phyloP scores from a whole-genome alignment of 2,329 filamentous ascomycete genomes.

The Exophiala spinifera region DNA sequence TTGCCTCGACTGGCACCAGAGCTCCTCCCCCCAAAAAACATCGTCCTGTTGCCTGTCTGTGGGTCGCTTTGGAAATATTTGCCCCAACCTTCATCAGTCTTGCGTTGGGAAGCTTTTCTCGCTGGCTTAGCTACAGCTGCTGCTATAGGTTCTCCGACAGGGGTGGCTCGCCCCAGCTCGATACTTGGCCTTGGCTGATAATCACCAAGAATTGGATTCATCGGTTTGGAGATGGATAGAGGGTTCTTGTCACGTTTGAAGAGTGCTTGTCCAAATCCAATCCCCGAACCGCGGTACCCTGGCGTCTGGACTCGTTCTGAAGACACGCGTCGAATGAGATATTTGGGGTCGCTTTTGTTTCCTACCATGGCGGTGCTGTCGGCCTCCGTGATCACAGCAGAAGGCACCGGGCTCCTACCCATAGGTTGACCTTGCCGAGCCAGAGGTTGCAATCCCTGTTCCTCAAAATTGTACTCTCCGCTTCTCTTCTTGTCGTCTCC shows the following conservation, averaged over 20 bases:
- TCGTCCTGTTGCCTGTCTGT: slow-evolving; percentile 21
- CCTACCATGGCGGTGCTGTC: slow-evolving; percentile 38
- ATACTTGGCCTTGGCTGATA: slow-evolving; percentile 25
- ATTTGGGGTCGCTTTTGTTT: slow-evolving; percentile 35
- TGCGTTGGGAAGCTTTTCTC: slow-evolving; percentile 34
- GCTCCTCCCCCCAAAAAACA: slow-evolving; percentile 13
- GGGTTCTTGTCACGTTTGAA: slow-evolving; percentile 25
- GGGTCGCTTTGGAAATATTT: slow-evolving; percentile 46
- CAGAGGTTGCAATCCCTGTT: slow-evolving; percentile 45
- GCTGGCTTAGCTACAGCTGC: slow-evolving; percentile 6
- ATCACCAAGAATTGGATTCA: slow-evolving; percentile 27
- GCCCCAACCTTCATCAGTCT: slow-evolving; percentile 48
- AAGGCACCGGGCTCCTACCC: slow-evolving; percentile 42
- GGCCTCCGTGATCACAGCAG: slow-evolving; percentile 30
- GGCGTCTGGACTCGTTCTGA: slow-evolving; percentile 15
- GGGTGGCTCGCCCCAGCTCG: slow-evolving; percentile 27
- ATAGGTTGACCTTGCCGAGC: slow-evolving; percentile 44
- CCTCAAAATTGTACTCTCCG: slow-evolving; percentile 41
- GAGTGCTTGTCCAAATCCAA: slow-evolving; percentile 22
- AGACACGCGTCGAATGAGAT: slow-evolving; percentile 29
- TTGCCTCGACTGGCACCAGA: slow-evolving; percentile 24
- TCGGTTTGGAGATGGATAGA: slow-evolving; percentile 29
- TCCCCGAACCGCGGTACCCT: slow-evolving; percentile 19
- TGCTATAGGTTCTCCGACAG: slow-evolving; percentile 12
- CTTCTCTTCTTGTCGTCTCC: slow-evolving; percentile 54